Percentiles rank a stretch among this genome's conserved stretches.
These are phyloP conservation scores for Vicia faba DNA, from an alignment of 306 rosid species.

Conservation along the genomic window DNA sequence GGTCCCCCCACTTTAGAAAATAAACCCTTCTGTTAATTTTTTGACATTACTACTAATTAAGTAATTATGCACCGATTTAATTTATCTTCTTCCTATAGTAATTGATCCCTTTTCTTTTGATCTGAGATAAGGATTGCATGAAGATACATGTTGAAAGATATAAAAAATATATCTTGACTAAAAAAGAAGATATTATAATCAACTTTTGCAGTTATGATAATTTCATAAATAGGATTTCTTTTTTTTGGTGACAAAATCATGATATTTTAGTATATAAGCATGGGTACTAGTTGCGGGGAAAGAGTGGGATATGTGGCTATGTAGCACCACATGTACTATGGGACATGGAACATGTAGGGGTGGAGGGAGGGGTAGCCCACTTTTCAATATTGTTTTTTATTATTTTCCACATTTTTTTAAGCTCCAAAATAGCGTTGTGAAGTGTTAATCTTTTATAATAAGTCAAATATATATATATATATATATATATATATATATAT, in stretches of 20 bases:
- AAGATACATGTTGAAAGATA: background rate
- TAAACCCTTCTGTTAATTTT: slow-evolving; percentile 18
- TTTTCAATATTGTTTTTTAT: background rate
- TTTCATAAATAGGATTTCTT: background rate
- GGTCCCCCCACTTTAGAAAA: slow-evolving; percentile 45
- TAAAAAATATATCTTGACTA: too few relatives aligned
- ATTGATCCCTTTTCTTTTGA: background rate
- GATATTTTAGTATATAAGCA: background rate
- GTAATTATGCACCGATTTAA: background rate
- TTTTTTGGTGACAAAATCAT: slow-evolving; percentile 16
- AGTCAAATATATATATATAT: too few relatives aligned
- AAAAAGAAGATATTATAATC: background rate
- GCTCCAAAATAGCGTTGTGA: too few relatives aligned
- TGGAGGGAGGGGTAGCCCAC: background rate
- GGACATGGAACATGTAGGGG: background rate
- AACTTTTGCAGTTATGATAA: background rate
- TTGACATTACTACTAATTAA: background rate
- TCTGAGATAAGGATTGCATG: background rate
- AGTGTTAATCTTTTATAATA: too few relatives aligned
- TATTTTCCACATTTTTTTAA: too few relatives aligned
- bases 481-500: too few relatives aligned
- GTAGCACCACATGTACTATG: slow-evolving; percentile 11
- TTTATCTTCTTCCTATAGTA: background rate
- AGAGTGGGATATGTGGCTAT: slow-evolving; percentile 1
- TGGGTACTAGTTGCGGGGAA: slow-evolving; percentile 11